Conservation (phyloP, 2,329 filamentous ascomycete genomes). For the Aaosphaeria pasadenensis region DNA sequence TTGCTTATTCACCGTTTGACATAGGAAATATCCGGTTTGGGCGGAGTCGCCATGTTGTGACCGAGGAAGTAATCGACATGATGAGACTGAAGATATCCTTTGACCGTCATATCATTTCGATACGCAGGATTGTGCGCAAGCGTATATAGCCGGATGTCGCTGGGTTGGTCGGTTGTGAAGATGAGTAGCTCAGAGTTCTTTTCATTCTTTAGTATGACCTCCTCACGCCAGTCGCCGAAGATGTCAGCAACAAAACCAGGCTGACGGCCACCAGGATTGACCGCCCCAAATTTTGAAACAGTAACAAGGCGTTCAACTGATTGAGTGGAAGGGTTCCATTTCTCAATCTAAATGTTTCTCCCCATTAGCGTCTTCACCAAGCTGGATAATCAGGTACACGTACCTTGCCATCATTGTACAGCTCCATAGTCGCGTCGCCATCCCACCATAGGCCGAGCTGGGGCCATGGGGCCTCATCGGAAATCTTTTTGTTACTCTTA, state of each 20-base stretch:
- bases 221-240: constrained; percentile 10
- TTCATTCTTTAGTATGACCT: constrained; percentile 2
- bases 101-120: constrained; percentile 9
- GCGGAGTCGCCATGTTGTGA: no score
- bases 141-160: constrained; percentile 5
- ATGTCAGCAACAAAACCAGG: constrained; percentile 9
- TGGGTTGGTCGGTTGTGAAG: constrained; percentile 6
- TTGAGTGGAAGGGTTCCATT: constrained; percentile 6
- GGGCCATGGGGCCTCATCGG: constrained; percentile 3
- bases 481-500: constrained; percentile 1
- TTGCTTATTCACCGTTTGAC: no score
- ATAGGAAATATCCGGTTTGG: no score
- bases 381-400: no score
- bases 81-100: constrained; percentile 6
- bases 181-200: constrained; percentile 5
- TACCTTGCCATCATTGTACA: constrained; percentile 9
- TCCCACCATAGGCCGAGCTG: constrained; percentile 11
- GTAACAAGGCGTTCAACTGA: constrained; percentile 3
- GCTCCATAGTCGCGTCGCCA: constrained; percentile 9
- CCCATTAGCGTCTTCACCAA: no score
- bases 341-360: constrained; percentile 3
- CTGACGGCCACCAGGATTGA: constrained; percentile 4
- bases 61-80: no score
- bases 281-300: constrained; percentile 6
- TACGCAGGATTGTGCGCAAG: constrained; percentile 8